Evolutionary conservation across 805 yeast species (phyloP).

Genomic region (Debaryomyces prosopidis): DNA sequence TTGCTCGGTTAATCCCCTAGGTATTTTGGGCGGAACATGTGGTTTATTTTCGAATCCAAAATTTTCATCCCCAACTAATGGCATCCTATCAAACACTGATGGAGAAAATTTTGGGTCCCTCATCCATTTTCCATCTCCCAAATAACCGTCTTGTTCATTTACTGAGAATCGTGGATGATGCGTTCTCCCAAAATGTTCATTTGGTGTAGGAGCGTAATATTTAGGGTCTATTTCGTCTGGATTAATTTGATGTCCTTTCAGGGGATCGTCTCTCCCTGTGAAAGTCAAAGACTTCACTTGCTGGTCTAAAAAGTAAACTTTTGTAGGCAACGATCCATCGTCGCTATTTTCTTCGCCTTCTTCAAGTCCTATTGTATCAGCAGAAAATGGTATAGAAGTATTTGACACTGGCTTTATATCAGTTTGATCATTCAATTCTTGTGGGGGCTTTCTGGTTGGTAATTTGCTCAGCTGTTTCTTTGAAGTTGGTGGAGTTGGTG

Average conservation of each 20-base stretch:
- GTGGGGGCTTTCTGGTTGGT: constrained; percentile 26
- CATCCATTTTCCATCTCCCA: constrained; percentile 37
- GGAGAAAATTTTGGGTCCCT: constrained; percentile 29
- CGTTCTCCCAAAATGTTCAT: constrained; percentile 35
- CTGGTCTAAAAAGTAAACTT: constrained; percentile 35
- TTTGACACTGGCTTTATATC: constrained; percentile 4
- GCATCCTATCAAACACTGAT: constrained; percentile 33
- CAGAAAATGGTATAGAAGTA: constrained; percentile 41
- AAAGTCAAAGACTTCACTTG: constrained; percentile 32
- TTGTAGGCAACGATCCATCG: constrained; percentile 28
- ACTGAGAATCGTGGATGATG: constrained; percentile 26
- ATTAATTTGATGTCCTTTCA: constrained; percentile 16
- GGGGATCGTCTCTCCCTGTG: constrained; percentile 11
- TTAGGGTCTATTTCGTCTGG: constrained; percentile 35
- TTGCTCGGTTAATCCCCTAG: constrained; percentile 39
- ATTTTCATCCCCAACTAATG: constrained; percentile 17
- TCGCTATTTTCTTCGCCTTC: constrained; percentile 16
- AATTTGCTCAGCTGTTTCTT: constrained; percentile 7
- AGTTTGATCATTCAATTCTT: constrained; percentile 1
- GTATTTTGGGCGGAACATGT: constrained; percentile 45
- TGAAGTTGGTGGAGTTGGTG: constrained; percentile 25
- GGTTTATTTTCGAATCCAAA: constrained; percentile 33
- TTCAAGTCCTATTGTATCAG: constrained; percentile 41
- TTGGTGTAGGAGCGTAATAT: constrained; percentile 50
- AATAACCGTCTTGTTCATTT: constrained; percentile 38